A percentile compares a stretch with the other conserved stretches of the same genome.
phyloP scores from a whole-genome alignment of 202 grass and related monocot genomes.

The Zoysia matrella region DNA sequence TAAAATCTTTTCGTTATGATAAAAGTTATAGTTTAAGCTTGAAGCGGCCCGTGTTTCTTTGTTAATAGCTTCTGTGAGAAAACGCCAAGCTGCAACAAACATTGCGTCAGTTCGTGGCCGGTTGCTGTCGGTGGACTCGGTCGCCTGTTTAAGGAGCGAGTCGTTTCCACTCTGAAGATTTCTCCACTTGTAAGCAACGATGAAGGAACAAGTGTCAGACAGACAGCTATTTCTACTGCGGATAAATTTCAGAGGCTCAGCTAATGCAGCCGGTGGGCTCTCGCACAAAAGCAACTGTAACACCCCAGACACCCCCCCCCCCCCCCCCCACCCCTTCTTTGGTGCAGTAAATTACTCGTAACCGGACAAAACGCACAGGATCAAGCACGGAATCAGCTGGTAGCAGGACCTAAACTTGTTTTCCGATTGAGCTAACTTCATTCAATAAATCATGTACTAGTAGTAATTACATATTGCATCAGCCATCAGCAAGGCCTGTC shows the following conservation, averaged over 20 bases:
- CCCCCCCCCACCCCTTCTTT: not conserved
- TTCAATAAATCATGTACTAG: constrained; percentile 27
- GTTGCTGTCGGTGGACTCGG: not conserved
- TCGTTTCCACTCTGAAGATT: not conserved
- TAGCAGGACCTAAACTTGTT: not conserved
- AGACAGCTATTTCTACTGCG: not conserved
- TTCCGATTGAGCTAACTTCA: constrained; percentile 2
- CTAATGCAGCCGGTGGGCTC: not conserved
- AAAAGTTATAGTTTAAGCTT: too few relatives aligned
- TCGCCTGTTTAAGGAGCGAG: constrained; percentile 5
- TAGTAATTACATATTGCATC: constrained; percentile 37
- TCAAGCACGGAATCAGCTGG: not conserved
- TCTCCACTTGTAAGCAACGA: not conserved
- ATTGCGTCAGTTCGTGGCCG: not conserved
- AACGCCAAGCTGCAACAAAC: not conserved
- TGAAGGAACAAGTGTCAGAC: not conserved
- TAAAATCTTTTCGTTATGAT: too few relatives aligned
- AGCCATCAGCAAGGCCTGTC: not conserved
- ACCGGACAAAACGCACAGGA: constrained; percentile 23
- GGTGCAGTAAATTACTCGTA: not conserved
- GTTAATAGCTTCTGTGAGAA: not conserved
- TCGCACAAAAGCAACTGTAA: not conserved
- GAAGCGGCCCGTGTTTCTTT: too few relatives aligned
- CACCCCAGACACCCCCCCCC: too few relatives aligned
- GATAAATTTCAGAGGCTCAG: not conserved